phyloP scores from a whole-genome alignment of 805 yeast species.

The Maudiozyma bulderi region DNA sequence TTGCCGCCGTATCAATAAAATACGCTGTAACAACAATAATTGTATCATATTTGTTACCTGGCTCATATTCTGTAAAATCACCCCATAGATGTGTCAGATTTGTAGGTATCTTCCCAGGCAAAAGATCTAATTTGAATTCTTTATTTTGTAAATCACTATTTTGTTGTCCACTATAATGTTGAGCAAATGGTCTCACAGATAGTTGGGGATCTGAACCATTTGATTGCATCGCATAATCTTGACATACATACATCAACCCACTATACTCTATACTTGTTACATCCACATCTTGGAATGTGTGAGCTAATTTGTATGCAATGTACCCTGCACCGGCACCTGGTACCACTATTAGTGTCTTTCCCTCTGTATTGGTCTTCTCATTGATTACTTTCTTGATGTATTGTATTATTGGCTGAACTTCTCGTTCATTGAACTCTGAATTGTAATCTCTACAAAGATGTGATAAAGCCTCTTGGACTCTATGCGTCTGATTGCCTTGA shows the following conservation, averaged over 20 bases:
- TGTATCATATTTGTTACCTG: constrained; percentile 31
- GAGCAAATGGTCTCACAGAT: constrained; percentile 44
- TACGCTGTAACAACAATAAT: constrained; percentile 59
- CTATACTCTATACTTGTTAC: constrained; percentile 75
- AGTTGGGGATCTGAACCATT: constrained; percentile 6
- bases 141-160: constrained; percentile 42
- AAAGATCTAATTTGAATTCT: constrained; percentile 5
- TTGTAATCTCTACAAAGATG: constrained; percentile 81
- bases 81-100: constrained; percentile 43
- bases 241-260: constrained; percentile 63
- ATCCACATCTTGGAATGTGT: constrained; percentile 30
- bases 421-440: constrained; percentile 33
- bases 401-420: constrained; percentile 42
- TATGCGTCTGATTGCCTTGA: constrained; percentile 1
- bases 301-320: constrained; percentile 53
- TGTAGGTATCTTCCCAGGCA: constrained; percentile 30
- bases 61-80: constrained; percentile 52
- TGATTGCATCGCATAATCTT: constrained; percentile 38
- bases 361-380: constrained; percentile 22
- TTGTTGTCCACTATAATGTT: constrained; percentile 59
- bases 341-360: constrained; percentile 44
- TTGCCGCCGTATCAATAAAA: constrained; percentile 89
- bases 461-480: constrained; percentile 60
- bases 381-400: constrained; percentile 42
- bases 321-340: constrained; percentile 90